Evolutionary conservation across 331 rosid genomes (phyloP).

Genomic region (Cydonia oblonga): DNA sequence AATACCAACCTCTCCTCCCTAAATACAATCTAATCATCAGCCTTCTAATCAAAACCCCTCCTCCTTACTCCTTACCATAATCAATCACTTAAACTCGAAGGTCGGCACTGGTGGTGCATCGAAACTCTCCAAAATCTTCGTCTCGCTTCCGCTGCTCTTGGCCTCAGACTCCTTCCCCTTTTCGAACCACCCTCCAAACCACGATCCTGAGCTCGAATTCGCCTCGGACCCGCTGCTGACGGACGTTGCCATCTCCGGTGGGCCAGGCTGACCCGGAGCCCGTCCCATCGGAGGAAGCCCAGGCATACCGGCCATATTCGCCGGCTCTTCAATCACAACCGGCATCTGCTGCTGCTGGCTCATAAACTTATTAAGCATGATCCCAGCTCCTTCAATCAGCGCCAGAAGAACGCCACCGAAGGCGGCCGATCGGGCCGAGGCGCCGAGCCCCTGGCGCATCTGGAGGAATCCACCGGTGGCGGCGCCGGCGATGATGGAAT

Average conservation of each 20-base stretch:
- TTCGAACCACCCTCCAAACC: constrained; percentile 48
- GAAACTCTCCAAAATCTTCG: constrained; percentile 81
- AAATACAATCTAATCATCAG: background rate
- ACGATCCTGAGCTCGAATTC: constrained; percentile 2
- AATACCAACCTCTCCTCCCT: background rate
- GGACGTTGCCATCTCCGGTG: constrained; percentile 5
- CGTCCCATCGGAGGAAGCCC: constrained; percentile 22
- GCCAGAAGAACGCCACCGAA: constrained; percentile 69
- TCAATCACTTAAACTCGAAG: constrained; percentile 51
- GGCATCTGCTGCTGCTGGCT: constrained; percentile 62
- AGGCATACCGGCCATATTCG: constrained; percentile 23
- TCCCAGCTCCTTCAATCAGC: constrained; percentile 82
- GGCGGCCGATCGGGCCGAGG: constrained; percentile 51
- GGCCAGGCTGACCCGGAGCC: constrained; percentile 8
- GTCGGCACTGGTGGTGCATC: constrained; percentile 88
- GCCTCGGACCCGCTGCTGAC: constrained; percentile 15
- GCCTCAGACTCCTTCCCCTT: constrained; percentile 31
- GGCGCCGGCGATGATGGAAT: constrained; percentile 68
- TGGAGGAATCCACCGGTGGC: constrained; percentile 79
- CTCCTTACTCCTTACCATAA: background rate
- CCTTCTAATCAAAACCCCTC: background rate
- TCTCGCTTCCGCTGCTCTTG: constrained; percentile 53
- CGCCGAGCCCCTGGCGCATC: constrained; percentile 60
- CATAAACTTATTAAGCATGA: constrained; percentile 63
- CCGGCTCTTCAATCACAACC: constrained; percentile 42